Evolutionary conservation across 768 basidiomycete genomes (phyloP), one percentile per base, ranked within the genome.

Genomic region (Glaciozyma martinii): DNA sequence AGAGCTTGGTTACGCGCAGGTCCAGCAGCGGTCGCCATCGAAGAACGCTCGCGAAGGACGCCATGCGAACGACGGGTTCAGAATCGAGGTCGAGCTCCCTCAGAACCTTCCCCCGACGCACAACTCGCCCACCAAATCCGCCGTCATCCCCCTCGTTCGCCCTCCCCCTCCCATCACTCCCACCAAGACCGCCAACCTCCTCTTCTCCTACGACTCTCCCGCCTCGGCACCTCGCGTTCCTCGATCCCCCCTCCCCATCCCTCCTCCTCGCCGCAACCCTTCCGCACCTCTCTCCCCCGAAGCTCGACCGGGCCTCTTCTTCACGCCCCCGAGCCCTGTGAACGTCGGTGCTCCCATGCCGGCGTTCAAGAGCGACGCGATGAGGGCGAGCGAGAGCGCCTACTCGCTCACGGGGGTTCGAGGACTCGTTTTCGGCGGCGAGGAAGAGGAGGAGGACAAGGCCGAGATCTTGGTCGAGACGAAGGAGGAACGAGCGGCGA

Each of bases 81-180:
- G 46, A 25, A 54, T 32, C 29, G 27, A 10, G 16, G 53, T 32
- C 53, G 29, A 54, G 29, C 65, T 70, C 12, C 68, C 68, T 25
- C 9, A 62, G n/a, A 62, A 65, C 13, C 68, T 65, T n/a, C 52
- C 55, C 5, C 68, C 53, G 7, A 50, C 65, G 5, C 68, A 70
- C 27, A 55, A 60, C 40, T 70, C 68, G 54, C 68, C 68, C 7
- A 70, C 63, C 46, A 70, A 70, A 62, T 32, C 59, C 8, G 40
- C 56, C 30, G 43, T 42, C 33, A 44, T 32, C 3, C 56, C 27
- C 23, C 61, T 5, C 56, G 62, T 18, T 10, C 56, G 4, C 32
- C 60, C 6, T 44, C 64, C 30, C 46, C 61, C 40, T n/a, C 56
- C 55, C 7, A 33, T 46, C 9, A 44, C 61, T n/a, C 59, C 56